Base-by-base conservation (phyloP, 208 protist genomes). In the Leishmania mexicana region DNA sequence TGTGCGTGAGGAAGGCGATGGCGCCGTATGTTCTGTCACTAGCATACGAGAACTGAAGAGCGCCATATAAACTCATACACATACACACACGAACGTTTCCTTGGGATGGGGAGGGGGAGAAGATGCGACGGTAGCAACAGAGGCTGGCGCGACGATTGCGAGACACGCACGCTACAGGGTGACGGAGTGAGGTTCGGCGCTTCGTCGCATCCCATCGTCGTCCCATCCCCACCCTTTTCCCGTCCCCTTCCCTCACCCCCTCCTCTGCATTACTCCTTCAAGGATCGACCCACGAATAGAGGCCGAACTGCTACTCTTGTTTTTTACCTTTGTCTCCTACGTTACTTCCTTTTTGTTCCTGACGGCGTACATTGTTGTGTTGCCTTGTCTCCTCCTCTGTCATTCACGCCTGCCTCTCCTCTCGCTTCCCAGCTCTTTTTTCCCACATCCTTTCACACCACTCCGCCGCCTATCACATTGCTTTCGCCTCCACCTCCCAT, bases 101-200 rank as follows among this genome's bases (percentile, higher is more conserved):
- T 47, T 74, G 40, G 45, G 45, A 4, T 53, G 15, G 31, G 62
- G 28, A 31, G 57, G 79, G 79, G 28, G 35, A 76, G 76, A 42
- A 31, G 65, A 67, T 49, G 76, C 42, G 35, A 68, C n/a, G 57
- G 40, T 51, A 60, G 47, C 35, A 81, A 76, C 53, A 65, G 75
- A 62, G 31, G 7, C 45, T 64, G 47, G 7, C 85, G 86, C 40
- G 68, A 76, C 21, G 42, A 78, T 47, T 11, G 64, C 31, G 54
- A 87, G 42, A 78, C 45, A 10, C 45, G n/a, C 70, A 51, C 28
- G 24, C 47, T 54, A 74, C 70, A 51, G 24, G 24, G 45, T 53
- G 70, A 53, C 28, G 40, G 2, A 28, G 24, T 74, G 45, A 19
- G 38, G 70, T 74, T 45, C 28, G 28, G 40, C 24, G 70, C 45